Evolutionary conservation across 257 asterid genomes (phyloP).

Genomic region (Primulina huaijiensis): DNA sequence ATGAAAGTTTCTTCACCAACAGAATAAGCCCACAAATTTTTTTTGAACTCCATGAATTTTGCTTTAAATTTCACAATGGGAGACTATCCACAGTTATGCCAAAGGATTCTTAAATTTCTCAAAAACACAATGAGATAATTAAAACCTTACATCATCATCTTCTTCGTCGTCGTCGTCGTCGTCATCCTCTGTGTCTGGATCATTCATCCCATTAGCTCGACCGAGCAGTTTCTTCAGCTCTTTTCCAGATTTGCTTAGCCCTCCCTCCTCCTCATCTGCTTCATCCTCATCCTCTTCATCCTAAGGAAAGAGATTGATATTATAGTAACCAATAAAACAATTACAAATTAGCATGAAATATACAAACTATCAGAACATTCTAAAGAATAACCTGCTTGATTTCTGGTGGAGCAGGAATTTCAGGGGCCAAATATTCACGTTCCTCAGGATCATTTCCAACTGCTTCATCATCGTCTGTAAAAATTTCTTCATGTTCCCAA

Average conservation of each 20-base stretch:
- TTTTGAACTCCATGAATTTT: conserved; percentile 4
- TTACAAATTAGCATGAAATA: conserved; percentile 2
- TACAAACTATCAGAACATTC: background rate
- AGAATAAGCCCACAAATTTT: conserved; percentile 8
- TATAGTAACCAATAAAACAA: background rate
- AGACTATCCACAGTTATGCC: conserved; percentile 12
- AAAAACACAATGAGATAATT: background rate
- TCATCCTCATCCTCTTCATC: conserved; percentile 93
- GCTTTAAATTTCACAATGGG: background rate
- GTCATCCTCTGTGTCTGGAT: conserved; percentile 81
- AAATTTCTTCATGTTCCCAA: conserved; percentile 99
- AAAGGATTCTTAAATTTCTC: background rate
- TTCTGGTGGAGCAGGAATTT: conserved; percentile 97
- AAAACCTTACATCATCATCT: conserved; percentile 22
- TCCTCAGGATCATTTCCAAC: conserved; percentile 84
- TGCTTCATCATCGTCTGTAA: conserved; percentile 96
- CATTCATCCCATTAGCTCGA: conserved; percentile 77
- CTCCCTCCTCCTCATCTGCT: conserved; percentile 79
- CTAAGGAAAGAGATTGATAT: conserved; percentile 36
- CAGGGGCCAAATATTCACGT: conserved; percentile 94
- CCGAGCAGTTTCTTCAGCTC: conserved; percentile 96
- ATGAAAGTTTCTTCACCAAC: background rate
- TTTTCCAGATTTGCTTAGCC: conserved; percentile 94
- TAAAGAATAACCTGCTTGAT: conserved; percentile 69
- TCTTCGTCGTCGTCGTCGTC: conserved; percentile 84